Evolutionary conservation across 768 basidiomycete genomes (phyloP), one percentile per base, ranked within the genome.

Genomic region (Austroboletus eburneus): DNA sequence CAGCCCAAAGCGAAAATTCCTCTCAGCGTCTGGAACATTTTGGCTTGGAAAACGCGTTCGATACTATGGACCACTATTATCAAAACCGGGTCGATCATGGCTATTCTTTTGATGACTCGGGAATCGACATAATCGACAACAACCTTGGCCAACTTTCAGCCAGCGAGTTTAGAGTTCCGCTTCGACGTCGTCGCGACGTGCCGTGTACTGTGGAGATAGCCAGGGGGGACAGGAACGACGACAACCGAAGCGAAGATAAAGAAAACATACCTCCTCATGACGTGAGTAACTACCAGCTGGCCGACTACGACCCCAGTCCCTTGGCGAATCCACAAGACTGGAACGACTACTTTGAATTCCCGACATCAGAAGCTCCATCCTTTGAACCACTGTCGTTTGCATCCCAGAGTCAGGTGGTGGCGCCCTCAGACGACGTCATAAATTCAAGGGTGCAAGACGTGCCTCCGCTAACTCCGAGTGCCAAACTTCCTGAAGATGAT

Each of bases 331-430:
- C 45, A 36, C 46, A 50, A 35, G 58, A 64, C 30, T 61, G 62
- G 61, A 61, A 36, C 18, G 14, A 21, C 32, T 61, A 58, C 36
- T 34, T 61, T 17, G 46, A 64, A 35, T 54, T 58, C 17, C 61
- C 58, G 12, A 51, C 46, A 22, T 52, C 60, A 39, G 39, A 49
- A 18, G 37, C 51, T 14, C 41, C 53, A 9, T 25, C 58, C 17
- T 64, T 62, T 7, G 62, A 61, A 32, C 53, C 56, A 33, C 61
- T 64, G 23, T 54, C 58, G 3, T 61, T 62, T 45, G 40, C 46
- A 14, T 56, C 61, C 12, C 58, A 64, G 43, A 47, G 42, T 18
- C 56, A 42, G 36, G 27, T 21, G 18, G 17, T 7, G n/a, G 46
- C n/a, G 38, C 34, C 48, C n/a, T 46, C 43, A 0, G 22, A 46